Percentiles rank a stretch among this genome's conserved stretches.
Evolutionary conservation across 75 land plant genomes (phyloP).

Genomic region (Gnetum montanum): DNA sequence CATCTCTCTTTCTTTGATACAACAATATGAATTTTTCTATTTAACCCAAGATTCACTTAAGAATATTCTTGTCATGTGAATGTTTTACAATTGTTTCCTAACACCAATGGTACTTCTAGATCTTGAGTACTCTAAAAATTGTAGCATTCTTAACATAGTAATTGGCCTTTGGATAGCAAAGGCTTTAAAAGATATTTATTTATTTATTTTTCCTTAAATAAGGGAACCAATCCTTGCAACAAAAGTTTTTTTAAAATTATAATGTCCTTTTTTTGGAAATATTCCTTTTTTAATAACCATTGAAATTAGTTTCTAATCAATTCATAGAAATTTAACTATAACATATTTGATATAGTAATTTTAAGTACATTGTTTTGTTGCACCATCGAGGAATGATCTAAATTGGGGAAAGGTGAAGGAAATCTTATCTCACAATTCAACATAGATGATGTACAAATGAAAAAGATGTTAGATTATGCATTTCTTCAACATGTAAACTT

Average conservation of each 20-base stretch:
- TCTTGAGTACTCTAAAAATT: slow-evolving; percentile 80
- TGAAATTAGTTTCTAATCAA: too few relatives aligned
- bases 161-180: slow-evolving; percentile 91
- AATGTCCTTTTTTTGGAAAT: background rate
- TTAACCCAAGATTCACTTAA: background rate
- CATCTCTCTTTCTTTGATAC: background rate
- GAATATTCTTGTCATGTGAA: background rate
- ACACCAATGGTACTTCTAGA: slow-evolving; percentile 93
- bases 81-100: slow-evolving; percentile 70
- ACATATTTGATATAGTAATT: background rate
- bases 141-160: slow-evolving; percentile 82
- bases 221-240: too few relatives aligned
- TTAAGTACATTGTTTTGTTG: background rate
- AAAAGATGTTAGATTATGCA: too few relatives aligned
- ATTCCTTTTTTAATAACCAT: background rate
- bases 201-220: too few relatives aligned
- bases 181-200: slow-evolving; percentile 80
- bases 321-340: background rate
- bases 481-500: too few relatives aligned
- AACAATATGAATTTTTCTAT: background rate
- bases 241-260: background rate
- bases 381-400: slow-evolving; percentile 3
- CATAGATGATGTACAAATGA: too few relatives aligned
- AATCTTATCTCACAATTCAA: slow-evolving; percentile 6
- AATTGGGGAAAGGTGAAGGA: slow-evolving; percentile 6